A percentile compares a stretch with the other conserved stretches of the same genome.
These are phyloP conservation scores for Phragmites australis DNA, from an alignment of 176 grass and related monocot genomes.

Conservation along the genomic window DNA sequence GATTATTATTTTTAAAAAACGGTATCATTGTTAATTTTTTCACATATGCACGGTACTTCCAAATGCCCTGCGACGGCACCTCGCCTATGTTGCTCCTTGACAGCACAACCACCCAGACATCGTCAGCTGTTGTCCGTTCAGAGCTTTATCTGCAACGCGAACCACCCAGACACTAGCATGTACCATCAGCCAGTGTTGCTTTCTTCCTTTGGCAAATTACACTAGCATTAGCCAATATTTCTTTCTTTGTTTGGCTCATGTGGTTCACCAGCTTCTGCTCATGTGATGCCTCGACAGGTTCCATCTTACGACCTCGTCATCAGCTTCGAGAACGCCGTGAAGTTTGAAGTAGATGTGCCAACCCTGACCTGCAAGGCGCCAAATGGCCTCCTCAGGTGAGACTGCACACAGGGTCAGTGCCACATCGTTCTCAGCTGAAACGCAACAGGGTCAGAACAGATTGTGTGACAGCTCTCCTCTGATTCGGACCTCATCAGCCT, in stretches of 20 bases:
- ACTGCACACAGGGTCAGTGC: neutral
- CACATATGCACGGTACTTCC: neutral
- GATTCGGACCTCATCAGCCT: too few relatives aligned
- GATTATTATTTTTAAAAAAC: neutral
- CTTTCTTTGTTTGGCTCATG: neutral
- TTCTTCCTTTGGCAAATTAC: neutral
- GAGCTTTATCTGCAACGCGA: neutral
- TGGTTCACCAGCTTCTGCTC: neutral
- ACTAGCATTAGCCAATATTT: neutral
- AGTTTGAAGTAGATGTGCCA: neutral
- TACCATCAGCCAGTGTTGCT: neutral
- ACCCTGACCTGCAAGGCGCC: neutral
- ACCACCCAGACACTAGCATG: too few relatives aligned
- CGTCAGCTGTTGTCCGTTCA: neutral
- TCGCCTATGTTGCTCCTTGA: neutral
- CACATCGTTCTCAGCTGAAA: neutral
- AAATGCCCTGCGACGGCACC: neutral
- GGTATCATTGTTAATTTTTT: neutral
- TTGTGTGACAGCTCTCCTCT: too few relatives aligned
- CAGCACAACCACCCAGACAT: neutral
- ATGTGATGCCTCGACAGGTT: neutral
- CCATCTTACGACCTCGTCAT: slow-evolving; percentile 8
- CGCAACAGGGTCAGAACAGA: too few relatives aligned
- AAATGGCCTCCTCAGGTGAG: slow-evolving; percentile 17
- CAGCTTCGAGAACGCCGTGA: slow-evolving; percentile 1